Evolutionary conservation across 1,284 basidiomycete species (phyloP).

Genomic region (Moesziomyces sp.): DNA sequence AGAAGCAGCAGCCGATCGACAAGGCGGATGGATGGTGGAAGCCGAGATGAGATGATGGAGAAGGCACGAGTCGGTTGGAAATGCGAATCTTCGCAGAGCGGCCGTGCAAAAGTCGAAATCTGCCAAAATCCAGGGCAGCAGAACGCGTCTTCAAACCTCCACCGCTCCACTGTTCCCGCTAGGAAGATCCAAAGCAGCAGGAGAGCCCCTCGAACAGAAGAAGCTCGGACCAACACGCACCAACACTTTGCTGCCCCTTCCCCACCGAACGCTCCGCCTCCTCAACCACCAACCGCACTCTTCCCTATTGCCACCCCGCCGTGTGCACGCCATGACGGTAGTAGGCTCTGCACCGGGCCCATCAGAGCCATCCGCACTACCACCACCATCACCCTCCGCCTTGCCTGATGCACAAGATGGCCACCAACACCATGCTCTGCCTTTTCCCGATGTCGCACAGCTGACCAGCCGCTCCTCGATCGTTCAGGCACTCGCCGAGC

Average conservation of each 20-base stretch:
- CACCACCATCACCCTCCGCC: neutral
- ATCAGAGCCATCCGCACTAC: neutral
- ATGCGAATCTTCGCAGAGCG: conserved; percentile 8
- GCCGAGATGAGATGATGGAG: conserved; percentile 6
- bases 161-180: neutral
- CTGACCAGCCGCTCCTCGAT: conserved; percentile 49
- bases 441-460: conserved; percentile 24
- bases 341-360: conserved; percentile 18
- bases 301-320: neutral
- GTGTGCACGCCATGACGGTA: conserved; percentile 16
- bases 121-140: neutral
- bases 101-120: conserved; percentile 3
- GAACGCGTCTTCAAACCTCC: neutral
- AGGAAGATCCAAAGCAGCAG: neutral
- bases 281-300: conserved; percentile 3
- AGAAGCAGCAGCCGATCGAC: neutral
- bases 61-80: neutral
- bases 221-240: conserved; percentile 32
- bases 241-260: neutral
- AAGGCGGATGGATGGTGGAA: conserved; percentile 13
- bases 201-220: neutral
- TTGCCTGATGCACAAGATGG: neutral
- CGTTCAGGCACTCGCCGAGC: conserved; percentile 69
- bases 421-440: neutral
- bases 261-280: neutral